A percentile compares a stretch with the other conserved stretches of the same genome.
phyloP scores from a whole-genome alignment of 805 yeast genomes.

The Wickerhamomyces bisporus region DNA sequence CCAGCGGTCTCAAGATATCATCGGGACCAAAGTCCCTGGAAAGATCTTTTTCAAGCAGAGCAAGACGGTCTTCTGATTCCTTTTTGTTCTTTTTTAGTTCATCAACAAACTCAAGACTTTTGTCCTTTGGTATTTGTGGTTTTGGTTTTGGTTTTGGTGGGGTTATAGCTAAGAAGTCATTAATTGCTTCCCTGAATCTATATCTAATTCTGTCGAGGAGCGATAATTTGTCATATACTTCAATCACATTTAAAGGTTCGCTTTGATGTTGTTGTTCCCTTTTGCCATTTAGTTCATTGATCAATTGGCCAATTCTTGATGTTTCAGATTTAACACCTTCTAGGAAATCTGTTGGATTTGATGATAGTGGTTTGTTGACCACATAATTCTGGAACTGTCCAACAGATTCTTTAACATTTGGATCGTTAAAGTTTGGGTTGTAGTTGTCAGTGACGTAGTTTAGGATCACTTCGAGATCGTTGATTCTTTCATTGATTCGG shows the following conservation, averaged over 20 bases:
- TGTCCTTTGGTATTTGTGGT: slow-evolving; percentile 3
- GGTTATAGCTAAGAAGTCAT: slow-evolving; percentile 19
- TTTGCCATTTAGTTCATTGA: not conserved
- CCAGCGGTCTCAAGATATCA: slow-evolving; percentile 58
- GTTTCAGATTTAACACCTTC: not conserved
- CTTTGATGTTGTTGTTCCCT: not conserved
- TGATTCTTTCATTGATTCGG: slow-evolving; percentile 16
- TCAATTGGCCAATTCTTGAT: not conserved
- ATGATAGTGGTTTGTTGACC: slow-evolving; percentile 7
- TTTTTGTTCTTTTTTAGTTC: slow-evolving; percentile 9
- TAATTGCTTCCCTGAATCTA: slow-evolving; percentile 8
- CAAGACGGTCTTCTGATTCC: slow-evolving; percentile 15
- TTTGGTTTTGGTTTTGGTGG: slow-evolving; percentile 11
- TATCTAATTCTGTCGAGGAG: slow-evolving; percentile 9
- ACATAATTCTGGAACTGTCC: slow-evolving; percentile 43
- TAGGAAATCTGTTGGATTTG: not conserved
- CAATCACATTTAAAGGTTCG: not conserved
- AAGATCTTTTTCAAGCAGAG: slow-evolving; percentile 7
- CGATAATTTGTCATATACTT: slow-evolving; percentile 1
- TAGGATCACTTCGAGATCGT: slow-evolving; percentile 39
- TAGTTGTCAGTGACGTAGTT: slow-evolving; percentile 44
- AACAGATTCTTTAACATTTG: slow-evolving; percentile 61
- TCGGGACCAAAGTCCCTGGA: slow-evolving; percentile 48
- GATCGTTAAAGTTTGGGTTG: slow-evolving; percentile 74
- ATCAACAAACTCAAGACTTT: slow-evolving; percentile 6